phyloP scores from a whole-genome alignment of 208 protist genomes.

The Phytomonas serpens region DNA sequence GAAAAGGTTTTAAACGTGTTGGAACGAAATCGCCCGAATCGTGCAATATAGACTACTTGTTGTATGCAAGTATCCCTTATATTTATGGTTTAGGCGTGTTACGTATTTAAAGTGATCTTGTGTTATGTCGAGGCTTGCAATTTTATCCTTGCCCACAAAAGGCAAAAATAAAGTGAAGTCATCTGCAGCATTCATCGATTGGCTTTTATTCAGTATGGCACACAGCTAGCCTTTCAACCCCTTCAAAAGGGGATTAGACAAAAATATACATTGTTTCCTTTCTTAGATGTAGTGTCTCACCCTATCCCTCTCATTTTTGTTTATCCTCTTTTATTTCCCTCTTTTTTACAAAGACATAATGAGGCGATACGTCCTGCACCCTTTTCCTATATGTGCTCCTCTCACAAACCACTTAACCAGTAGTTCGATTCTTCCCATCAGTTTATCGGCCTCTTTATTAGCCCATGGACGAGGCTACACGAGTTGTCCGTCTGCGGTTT shows the following conservation, averaged over 20 bases:
- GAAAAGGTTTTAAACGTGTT: background rate
- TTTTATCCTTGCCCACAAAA: background rate
- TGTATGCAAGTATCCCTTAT: background rate
- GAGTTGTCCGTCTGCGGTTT: background rate
- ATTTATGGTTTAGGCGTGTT: background rate
- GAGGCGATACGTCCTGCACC: background rate
- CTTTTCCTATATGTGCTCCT: background rate
- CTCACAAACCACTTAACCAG: background rate
- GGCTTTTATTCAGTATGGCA: background rate
- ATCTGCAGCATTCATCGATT: background rate
- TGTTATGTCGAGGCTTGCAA: background rate
- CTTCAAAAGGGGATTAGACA: background rate
- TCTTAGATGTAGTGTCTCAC: constrained; percentile 2
- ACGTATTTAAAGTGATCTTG: background rate
- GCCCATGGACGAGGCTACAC: background rate
- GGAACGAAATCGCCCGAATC: background rate
- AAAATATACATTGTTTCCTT: background rate
- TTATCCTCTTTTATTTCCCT: constrained; percentile 8
- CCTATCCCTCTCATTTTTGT: background rate
- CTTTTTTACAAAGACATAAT: constrained; percentile 7
- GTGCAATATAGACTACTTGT: background rate
- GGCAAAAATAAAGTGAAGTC: background rate
- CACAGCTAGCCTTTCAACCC: background rate
- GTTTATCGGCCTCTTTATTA: background rate
- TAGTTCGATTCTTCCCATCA: background rate